Percentiles rank a stretch among this genome's conserved stretches.
Evolutionary conservation across 2,329 filamentous ascomycete species (phyloP).

Genomic region (Fusarium sambucinum): DNA sequence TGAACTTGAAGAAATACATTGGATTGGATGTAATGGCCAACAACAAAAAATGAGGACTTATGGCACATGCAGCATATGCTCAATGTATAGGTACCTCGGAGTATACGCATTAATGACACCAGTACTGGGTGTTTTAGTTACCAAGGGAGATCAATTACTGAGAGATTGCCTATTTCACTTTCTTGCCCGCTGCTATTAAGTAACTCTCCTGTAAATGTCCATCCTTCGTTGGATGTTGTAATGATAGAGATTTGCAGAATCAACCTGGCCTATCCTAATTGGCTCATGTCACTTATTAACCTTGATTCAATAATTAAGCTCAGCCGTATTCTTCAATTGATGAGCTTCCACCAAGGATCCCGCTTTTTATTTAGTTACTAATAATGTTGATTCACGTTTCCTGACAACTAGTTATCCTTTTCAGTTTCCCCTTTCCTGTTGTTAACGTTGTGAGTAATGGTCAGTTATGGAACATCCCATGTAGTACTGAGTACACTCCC

Average conservation of each 20-base stretch:
- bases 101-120: background rate
- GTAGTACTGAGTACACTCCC: slow-evolving; percentile 23
- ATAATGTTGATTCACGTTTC: background rate
- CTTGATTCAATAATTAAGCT: slow-evolving; percentile 33
- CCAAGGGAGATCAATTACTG: slow-evolving; percentile 42
- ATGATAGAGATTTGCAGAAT: slow-evolving; percentile 19
- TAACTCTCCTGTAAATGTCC: background rate
- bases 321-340: background rate
- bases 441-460: slow-evolving; percentile 12
- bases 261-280: slow-evolving; percentile 34
- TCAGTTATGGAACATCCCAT: slow-evolving; percentile 37
- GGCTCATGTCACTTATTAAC: slow-evolving; percentile 17
- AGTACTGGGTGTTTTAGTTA: slow-evolving; percentile 48
- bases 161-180: slow-evolving; percentile 18
- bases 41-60: background rate
- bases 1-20: slow-evolving; percentile 2
- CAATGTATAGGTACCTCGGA: background rate
- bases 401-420: background rate
- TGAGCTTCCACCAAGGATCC: background rate
- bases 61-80: background rate
- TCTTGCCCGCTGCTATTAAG: background rate
- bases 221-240: slow-evolving; percentile 1
- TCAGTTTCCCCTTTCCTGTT: slow-evolving; percentile 21
- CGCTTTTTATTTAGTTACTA: background rate
- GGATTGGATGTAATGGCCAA: slow-evolving; percentile 7